A percentile compares a stretch with the other conserved stretches of the same genome.
Evolutionary conservation across 108 stramenopile species (phyloP).

Genomic region (Conticribra weissflogii): DNA sequence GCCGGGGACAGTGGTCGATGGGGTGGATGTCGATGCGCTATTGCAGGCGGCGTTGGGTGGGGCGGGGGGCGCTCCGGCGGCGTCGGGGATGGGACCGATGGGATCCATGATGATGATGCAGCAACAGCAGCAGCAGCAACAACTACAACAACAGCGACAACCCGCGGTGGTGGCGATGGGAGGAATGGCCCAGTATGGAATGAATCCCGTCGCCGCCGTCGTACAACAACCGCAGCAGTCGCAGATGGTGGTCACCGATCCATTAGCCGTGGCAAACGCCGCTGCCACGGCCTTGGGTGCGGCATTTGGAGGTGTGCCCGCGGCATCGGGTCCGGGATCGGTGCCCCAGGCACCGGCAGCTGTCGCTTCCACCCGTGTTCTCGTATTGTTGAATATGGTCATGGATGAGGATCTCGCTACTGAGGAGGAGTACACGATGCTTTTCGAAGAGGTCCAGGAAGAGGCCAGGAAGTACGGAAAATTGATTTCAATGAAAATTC

Average conservation of each 20-base stretch:
- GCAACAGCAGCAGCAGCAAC: slow-evolving; percentile 26
- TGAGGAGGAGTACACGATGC: slow-evolving; percentile 82
- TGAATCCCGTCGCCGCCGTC: not conserved
- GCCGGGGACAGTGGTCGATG: slow-evolving; percentile 54
- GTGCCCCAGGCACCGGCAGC: slow-evolving; percentile 3
- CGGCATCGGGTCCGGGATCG: slow-evolving; percentile 10
- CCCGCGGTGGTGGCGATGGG: slow-evolving; percentile 34
- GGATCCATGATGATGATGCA: slow-evolving; percentile 4
- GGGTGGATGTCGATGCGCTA: slow-evolving; percentile 78
- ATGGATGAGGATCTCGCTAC: slow-evolving; percentile 89
- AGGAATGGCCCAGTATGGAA: slow-evolving; percentile 17
- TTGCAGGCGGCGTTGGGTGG: slow-evolving; percentile 83
- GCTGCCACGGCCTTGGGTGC: slow-evolving; percentile 56
- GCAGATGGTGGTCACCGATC: slow-evolving; percentile 42
- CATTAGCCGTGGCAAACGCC: slow-evolving; percentile 72
- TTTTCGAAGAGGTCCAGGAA: slow-evolving; percentile 81
- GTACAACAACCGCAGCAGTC: slow-evolving; percentile 33
- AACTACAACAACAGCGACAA: slow-evolving; percentile 33
- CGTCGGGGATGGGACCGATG: not conserved
- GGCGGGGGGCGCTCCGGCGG: slow-evolving; percentile 1
- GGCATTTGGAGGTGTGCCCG: slow-evolving; percentile 48
- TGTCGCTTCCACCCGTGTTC: slow-evolving; percentile 55
- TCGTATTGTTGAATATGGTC: slow-evolving; percentile 98
- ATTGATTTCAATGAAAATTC: slow-evolving; percentile 84
- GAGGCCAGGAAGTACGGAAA: slow-evolving; percentile 85